A percentile compares a stretch with the other conserved stretches of the same genome.
These are phyloP conservation scores for Phytophthora ohioensis DNA, from an alignment of 352 stramenopile species.

Conservation along the genomic window DNA sequence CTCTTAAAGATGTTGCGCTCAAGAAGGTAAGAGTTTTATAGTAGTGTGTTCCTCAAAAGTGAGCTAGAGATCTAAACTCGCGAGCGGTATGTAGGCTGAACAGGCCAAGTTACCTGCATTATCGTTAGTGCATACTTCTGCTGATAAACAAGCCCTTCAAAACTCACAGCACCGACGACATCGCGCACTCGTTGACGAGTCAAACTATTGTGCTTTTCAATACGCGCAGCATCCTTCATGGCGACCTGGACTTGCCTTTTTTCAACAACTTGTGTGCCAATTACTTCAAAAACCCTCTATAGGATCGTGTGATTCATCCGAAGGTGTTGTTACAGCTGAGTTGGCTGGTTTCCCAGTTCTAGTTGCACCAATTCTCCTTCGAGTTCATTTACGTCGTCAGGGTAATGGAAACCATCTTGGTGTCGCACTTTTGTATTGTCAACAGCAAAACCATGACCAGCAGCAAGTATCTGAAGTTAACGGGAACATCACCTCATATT, in stretches of 20 bases:
- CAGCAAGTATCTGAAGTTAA: constrained; percentile 2
- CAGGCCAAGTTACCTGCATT: constrained; percentile 25
- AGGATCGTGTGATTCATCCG: neutral
- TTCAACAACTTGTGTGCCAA: constrained; percentile 45
- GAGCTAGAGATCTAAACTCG: constrained; percentile 2
- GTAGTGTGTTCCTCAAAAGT: neutral
- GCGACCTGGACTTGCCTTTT: constrained; percentile 60
- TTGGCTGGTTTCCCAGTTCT: constrained; percentile 37
- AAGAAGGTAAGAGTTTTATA: constrained; percentile 29
- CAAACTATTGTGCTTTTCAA: constrained; percentile 46
- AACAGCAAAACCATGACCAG: constrained; percentile 32
- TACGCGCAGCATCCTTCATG: constrained; percentile 43
- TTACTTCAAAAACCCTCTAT: constrained; percentile 16
- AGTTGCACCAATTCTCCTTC: constrained; percentile 38
- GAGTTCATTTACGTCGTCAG: constrained; percentile 12
- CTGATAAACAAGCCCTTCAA: constrained; percentile 24
- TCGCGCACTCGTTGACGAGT: constrained; percentile 48
- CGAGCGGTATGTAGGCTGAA: neutral
- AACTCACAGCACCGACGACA: constrained; percentile 41
- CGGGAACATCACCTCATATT: constrained; percentile 1
- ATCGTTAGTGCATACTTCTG: constrained; percentile 6
- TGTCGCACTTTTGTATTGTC: constrained; percentile 35
- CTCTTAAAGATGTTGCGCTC: constrained; percentile 47
- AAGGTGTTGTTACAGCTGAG: constrained; percentile 21
- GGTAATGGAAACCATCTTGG: neutral